Base-by-base conservation (phyloP, 2,329 filamentous ascomycete genomes). In the Talaromyces sp. region DNA sequence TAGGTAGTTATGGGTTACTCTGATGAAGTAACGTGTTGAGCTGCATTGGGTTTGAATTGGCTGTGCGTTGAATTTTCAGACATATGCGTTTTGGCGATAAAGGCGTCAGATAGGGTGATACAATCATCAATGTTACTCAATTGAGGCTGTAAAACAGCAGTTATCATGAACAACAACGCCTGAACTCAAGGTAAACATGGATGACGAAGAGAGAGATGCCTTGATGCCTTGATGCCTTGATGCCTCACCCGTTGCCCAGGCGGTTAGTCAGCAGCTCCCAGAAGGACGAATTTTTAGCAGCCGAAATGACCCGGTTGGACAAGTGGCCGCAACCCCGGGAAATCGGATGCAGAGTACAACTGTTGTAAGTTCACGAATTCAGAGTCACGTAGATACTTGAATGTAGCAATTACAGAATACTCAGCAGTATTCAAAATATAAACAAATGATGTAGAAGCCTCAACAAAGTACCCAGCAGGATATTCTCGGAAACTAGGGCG, bases 401-500 rank as follows among this genome's bases (percentile, higher is more conserved):
- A 21, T n/a, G 12, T 21, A 35, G 6, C n/a, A 21, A 54, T 12
- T 35, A n/a, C 3, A 31, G 8, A 21, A 44, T 3, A 3, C 3
- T 28, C 28, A 28, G 6, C 28, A 28, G 28, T 28, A 28, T 28
- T 28, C 40, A 11, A 23, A 25, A 46, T 23, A 46, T 46, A 12
- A 25, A 14, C 21, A 12, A 5, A 9, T 25, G 3, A 46, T 23
- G 6, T 11, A 23, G 14, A 23, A 46, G 12, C 42, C 25, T 23
- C 21, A 46, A 18, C 3, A 35, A 7, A 35, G 3, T 5, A 35
- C 33, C 39, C 28, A 35, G 48, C 48, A 57, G 52, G 21, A 31
- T 40, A 18, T 37, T 57, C 42, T 50, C 55, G 44, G 55, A 52
- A 52, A 58, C 54, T 21, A 48, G 61, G 61, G 74, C 73, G 70